Conservation (phyloP, 2,329 filamentous ascomycete genomes). For the Cladophialophora exuberans region DNA sequence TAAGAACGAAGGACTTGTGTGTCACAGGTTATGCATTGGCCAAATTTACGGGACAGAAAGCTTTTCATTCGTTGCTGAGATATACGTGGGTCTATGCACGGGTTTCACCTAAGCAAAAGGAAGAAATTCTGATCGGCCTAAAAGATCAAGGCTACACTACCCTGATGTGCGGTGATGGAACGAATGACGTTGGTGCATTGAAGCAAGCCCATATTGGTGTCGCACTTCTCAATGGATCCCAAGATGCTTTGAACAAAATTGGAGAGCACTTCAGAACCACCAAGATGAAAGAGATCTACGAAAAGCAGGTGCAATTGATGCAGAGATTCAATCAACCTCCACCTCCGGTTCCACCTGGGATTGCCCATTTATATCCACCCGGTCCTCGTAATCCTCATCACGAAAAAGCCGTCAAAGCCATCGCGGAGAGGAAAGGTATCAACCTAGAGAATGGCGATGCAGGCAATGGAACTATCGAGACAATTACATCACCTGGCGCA, state of each 20-base stretch:
- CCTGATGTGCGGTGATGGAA: constrained; percentile 97
- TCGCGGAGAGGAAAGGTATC: constrained; percentile 74
- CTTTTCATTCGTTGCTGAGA: constrained; percentile 76
- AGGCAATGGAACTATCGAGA: constrained; percentile 58
- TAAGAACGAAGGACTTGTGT: constrained; percentile 87
- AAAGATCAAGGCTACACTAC: constrained; percentile 98
- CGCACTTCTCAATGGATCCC: constrained; percentile 90
- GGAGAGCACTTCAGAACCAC: constrained; percentile 91
- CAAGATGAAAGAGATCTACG: constrained; percentile 98
- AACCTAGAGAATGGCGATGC: constrained; percentile 52
- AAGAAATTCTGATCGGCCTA: constrained; percentile 93
- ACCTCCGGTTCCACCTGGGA: constrained; percentile 88
- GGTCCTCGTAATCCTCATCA: constrained; percentile 93
- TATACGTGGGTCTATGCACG: constrained; percentile 97
- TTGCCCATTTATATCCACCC: constrained; percentile 92
- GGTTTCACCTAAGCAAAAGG: constrained; percentile 98
- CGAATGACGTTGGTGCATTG: constrained; percentile 94
- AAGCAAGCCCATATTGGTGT: constrained; percentile 99
- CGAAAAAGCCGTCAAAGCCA: constrained; percentile 84
- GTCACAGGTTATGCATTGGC: constrained; percentile 91
- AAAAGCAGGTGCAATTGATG: constrained; percentile 93
- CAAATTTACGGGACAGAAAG: constrained; percentile 82
- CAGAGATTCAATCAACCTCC: constrained; percentile 89
- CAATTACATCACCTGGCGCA: constrained; percentile 68
- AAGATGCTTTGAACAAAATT: constrained; percentile 87